Conservation (phyloP, 2,329 filamentous ascomycete species). For the Cladophialophora exuberans region DNA sequence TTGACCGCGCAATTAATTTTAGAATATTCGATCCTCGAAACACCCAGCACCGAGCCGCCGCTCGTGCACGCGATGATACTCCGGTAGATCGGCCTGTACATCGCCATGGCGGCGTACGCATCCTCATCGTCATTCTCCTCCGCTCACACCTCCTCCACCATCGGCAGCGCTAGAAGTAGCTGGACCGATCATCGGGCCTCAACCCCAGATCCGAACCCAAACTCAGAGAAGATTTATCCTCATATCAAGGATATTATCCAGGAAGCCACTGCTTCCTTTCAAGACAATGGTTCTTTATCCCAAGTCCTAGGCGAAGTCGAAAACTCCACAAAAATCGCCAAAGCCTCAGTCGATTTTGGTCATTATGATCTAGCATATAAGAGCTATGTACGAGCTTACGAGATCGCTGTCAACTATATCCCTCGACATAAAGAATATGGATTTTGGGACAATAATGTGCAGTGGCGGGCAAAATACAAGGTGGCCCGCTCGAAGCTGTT, state of each 20-base stretch:
- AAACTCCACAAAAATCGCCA: slow-evolving; percentile 41
- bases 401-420: slow-evolving; percentile 76
- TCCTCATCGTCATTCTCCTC: slow-evolving; percentile 25
- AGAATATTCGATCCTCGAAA: background rate
- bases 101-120: slow-evolving; percentile 33
- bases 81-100: slow-evolving; percentile 18
- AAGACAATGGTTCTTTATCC: slow-evolving; percentile 31
- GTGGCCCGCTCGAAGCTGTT: slow-evolving; percentile 39
- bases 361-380: slow-evolving; percentile 75
- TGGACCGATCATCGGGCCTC: slow-evolving; percentile 30
- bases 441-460: slow-evolving; percentile 57
- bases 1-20: slow-evolving; percentile 1
- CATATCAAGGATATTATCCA: slow-evolving; percentile 50
- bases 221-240: slow-evolving; percentile 37
- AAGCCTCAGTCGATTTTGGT: slow-evolving; percentile 57
- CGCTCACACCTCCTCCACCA: slow-evolving; percentile 15
- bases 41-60: background rate
- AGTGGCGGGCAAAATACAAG: slow-evolving; percentile 55
- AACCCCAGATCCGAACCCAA: slow-evolving; percentile 18
- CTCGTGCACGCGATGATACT: slow-evolving; percentile 22
- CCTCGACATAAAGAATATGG: slow-evolving; percentile 76
- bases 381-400: slow-evolving; percentile 80
- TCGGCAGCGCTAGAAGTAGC: slow-evolving; percentile 21
- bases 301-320: slow-evolving; percentile 41
- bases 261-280: slow-evolving; percentile 49